A percentile compares a stretch with the other conserved stretches of the same genome.
Evolutionary conservation across 352 stramenopile species (phyloP).

Genomic region (Lagenidium giganteum): DNA sequence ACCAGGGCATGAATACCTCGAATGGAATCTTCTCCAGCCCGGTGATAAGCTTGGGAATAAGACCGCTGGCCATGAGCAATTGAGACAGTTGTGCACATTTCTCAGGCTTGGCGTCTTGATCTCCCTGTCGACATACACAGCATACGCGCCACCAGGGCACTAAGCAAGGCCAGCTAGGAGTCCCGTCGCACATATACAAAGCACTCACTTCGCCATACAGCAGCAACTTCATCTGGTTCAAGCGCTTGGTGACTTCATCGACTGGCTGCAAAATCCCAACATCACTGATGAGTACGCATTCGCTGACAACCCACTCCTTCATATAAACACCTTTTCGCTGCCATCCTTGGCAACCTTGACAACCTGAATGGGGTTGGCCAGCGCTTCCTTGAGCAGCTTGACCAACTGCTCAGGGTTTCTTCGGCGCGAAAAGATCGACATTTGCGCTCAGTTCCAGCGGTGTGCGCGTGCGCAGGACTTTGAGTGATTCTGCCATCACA

Average conservation of each 20-base stretch:
- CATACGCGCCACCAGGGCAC: no score
- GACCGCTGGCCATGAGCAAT: constrained; percentile 58
- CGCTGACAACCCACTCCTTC: no score
- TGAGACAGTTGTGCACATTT: constrained; percentile 76
- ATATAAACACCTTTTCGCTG: constrained; percentile 19
- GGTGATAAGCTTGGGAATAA: constrained; percentile 68
- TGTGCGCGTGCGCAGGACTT: no score
- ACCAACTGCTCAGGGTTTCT: constrained; percentile 82
- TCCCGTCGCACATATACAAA: constrained; percentile 1
- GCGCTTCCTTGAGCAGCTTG: constrained; percentile 74
- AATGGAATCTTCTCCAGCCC: constrained; percentile 76
- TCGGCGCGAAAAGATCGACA: constrained; percentile 70
- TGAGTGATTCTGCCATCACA: no score
- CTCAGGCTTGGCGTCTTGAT: constrained; percentile 72
- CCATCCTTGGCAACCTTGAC: constrained; percentile 63
- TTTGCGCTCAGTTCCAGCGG: no score
- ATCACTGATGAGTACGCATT: no score
- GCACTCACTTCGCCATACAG: constrained; percentile 65
- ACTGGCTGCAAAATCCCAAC: constrained; percentile 36
- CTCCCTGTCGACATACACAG: constrained; percentile 30
- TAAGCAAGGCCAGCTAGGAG: no score
- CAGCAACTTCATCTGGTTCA: constrained; percentile 82
- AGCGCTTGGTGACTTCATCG: constrained; percentile 73
- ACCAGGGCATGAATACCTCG: constrained; percentile 26
- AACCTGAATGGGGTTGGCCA: constrained; percentile 38